A percentile compares a stretch with the other conserved stretches of the same genome.
Conservation (phyloP, 306 rosid species). For the Casuarina equisetifolia region DNA sequence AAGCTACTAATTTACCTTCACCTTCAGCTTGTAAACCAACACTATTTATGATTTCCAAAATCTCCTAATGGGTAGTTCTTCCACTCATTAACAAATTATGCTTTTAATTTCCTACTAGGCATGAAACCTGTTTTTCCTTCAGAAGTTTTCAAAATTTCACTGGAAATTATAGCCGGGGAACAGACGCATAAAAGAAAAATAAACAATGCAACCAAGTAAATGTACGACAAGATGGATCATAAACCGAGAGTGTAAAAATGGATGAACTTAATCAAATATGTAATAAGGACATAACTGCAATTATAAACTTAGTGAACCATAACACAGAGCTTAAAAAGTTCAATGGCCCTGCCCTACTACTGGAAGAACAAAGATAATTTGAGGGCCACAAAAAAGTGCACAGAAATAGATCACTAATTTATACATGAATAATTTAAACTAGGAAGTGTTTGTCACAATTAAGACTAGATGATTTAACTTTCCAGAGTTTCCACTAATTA, state of each 20-base stretch:
- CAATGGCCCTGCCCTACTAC: background rate
- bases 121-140: constrained; percentile 4
- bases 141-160: background rate
- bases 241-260: background rate
- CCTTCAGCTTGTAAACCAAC: constrained; percentile 6
- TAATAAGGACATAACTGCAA: background rate
- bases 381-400: background rate
- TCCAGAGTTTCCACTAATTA: background rate
- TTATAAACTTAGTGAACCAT: background rate
- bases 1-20: background rate
- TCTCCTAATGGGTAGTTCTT: background rate
- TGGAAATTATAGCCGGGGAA: background rate
- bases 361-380: background rate
- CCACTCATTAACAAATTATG: background rate
- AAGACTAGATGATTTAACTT: background rate
- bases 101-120: constrained; percentile 6
- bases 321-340: too few relatives aligned
- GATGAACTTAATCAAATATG: background rate
- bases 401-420: background rate
- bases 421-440: background rate
- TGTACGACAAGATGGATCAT: background rate
- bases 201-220: background rate
- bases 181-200: background rate
- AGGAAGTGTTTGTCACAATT: background rate
- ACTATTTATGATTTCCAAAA: background rate